phyloP scores from a whole-genome alignment of 2,329 filamentous ascomycete genomes.

The Colletotrichum plurivorum region DNA sequence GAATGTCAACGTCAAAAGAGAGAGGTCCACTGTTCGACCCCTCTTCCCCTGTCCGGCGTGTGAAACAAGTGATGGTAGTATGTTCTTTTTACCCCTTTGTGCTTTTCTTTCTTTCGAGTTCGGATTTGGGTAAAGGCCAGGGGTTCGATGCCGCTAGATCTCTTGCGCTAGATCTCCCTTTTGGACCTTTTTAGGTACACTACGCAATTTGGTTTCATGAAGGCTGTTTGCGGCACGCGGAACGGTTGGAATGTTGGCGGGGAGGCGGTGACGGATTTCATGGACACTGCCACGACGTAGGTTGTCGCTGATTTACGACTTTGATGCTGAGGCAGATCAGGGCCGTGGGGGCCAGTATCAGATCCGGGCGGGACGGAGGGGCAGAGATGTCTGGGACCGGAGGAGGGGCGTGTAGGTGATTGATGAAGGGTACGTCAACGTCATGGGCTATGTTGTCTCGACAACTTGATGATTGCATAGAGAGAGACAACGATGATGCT shows the following conservation, averaged over 20 bases:
- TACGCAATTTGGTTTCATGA: no score
- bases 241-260: neutral
- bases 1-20: constrained; percentile 6
- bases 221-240: neutral
- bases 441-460: no score
- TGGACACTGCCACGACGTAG: neutral
- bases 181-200: no score
- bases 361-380: neutral
- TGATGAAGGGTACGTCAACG: neutral
- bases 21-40: no score
- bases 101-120: no score
- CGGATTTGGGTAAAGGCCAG: no score
- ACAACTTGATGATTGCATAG: no score
- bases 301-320: neutral
- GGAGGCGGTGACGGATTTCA: neutral
- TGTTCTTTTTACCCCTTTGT: no score
- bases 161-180: no score
- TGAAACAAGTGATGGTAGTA: constrained; percentile 23
- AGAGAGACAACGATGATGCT: no score
- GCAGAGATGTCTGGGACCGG: neutral
- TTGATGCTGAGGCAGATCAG: neutral
- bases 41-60: neutral
- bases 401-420: neutral
- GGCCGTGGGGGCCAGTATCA: neutral
- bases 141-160: no score